Evolutionary conservation across 768 basidiomycete species (phyloP), one percentile per base, ranked within the genome.

Genomic region (Lactarius trivialis): DNA sequence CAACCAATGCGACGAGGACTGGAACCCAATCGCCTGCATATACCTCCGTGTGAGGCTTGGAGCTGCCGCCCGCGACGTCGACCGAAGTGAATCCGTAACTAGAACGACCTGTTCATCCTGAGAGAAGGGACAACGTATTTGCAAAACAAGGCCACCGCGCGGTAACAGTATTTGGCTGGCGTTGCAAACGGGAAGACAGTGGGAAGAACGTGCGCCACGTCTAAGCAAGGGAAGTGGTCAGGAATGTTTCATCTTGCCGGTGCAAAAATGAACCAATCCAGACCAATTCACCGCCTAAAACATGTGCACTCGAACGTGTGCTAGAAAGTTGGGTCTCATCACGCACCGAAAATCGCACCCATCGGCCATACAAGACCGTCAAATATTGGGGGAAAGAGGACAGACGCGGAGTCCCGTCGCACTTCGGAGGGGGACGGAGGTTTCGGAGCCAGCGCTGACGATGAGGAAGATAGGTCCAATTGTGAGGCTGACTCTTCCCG

Each of bases 361-460:
- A 70, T 98, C 96, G 0, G 96, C 94, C 9, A 89, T 91, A 34
- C 21, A 21, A 45, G 9, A 14, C 7, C 39, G 19, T 56, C 4
- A 32, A n/a, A n/a, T n/a, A 45, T 33, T 32, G 30, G 49, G 15
- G 50, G 56, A 24, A 15, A n/a, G 26, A 61, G 4, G 36, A 79
- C 86, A 64, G 53, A 91, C 92, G 82, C 76, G 70, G 91, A 98
- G 70, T 98, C 96, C 58, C 94, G 79, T 48, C 98, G 73, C 0
- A 96, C 92, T 75, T 98, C 82, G 77, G 60, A 90, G 74, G 39
- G 68, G 54, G 26, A 67, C 56, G 30, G 24, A 53, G 5, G 28
- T 32, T 30, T 56, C 34, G 19, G 55, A 57, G n/a, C 26, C 19
- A 55, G 61, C 61, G 9, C 24, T 49, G 43, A 60, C 66, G 53